A percentile compares a stretch with the other conserved stretches of the same genome.
Evolutionary conservation across 768 basidiomycete genomes (phyloP).

Genomic region (Naganishia vaughanmartiniae): DNA sequence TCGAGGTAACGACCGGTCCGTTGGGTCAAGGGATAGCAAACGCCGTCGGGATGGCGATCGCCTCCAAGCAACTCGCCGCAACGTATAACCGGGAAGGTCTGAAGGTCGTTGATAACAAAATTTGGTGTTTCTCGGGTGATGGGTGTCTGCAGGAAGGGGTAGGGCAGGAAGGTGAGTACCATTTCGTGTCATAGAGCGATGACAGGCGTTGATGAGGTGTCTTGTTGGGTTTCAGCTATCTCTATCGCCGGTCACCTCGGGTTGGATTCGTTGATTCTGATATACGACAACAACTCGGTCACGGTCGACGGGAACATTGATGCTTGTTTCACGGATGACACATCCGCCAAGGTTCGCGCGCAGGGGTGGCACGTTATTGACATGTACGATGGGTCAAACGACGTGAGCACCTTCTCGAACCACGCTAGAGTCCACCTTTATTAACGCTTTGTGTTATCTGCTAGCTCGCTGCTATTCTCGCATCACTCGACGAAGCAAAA

Average conservation of each 20-base stretch:
- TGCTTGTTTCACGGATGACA: slow-evolving; percentile 50
- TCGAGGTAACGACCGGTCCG: slow-evolving; percentile 49
- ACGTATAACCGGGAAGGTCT: slow-evolving; percentile 44
- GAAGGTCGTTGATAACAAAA: slow-evolving; percentile 41
- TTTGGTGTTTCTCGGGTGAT: slow-evolving; percentile 51
- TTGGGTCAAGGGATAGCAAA: slow-evolving; percentile 51
- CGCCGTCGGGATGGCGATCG: slow-evolving; percentile 49
- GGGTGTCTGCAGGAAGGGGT: slow-evolving; percentile 52
- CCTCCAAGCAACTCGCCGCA: slow-evolving; percentile 45
- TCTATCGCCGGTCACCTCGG: slow-evolving; percentile 50
- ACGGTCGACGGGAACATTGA: slow-evolving; percentile 51
- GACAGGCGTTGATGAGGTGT: neutral
- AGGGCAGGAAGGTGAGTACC: slow-evolving; percentile 47
- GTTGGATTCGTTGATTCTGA: slow-evolving; percentile 48
- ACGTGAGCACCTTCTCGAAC: slow-evolving; percentile 35
- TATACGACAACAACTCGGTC: slow-evolving; percentile 50
- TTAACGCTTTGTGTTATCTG: neutral
- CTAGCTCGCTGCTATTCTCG: slow-evolving; percentile 45
- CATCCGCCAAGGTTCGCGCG: slow-evolving; percentile 45
- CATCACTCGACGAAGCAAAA: slow-evolving; percentile 45
- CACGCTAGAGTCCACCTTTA: neutral
- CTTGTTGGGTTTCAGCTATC: slow-evolving; percentile 35
- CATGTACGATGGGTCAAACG: slow-evolving; percentile 46
- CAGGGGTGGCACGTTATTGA: slow-evolving; percentile 48
- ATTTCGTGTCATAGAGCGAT: neutral